Evolutionary conservation across 768 basidiomycete species (phyloP).

Genomic region (Termitomyces bulborhizus): DNA sequence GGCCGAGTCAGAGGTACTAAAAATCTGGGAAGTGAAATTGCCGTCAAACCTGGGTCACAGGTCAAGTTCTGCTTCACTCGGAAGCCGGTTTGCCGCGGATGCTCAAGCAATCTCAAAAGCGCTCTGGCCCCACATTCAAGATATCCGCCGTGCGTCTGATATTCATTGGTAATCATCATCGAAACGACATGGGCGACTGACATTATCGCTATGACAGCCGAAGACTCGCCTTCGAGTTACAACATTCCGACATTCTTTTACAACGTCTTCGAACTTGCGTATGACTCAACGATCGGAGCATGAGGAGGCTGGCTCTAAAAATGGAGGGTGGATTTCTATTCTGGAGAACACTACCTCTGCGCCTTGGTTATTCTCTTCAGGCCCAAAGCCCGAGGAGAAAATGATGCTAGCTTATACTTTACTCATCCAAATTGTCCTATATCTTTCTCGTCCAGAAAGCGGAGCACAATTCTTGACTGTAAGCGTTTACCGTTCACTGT

Average conservation of each 20-base stretch:
- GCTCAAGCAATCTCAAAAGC: no score
- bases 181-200: neutral
- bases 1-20: no score
- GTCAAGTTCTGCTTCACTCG: no score
- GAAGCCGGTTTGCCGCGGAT: no score
- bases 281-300: neutral
- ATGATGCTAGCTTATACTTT: conserved; percentile 18
- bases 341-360: conserved; percentile 19
- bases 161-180: neutral
- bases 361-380: conserved; percentile 15
- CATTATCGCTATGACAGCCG: neutral
- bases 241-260: neutral
- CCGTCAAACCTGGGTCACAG: no score
- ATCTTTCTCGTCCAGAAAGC: conserved; percentile 17
- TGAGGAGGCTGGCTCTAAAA: neutral
- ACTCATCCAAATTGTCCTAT: conserved; percentile 21
- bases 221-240: neutral
- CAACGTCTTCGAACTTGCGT: neutral
- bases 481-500: conserved; percentile 1
- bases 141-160: neutral
- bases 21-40: no score
- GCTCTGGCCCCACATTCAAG: neutral
- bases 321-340: conserved; percentile 15
- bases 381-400: conserved; percentile 9
- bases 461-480: conserved; percentile 17